A percentile compares a stretch with the other conserved stretches of the same genome.
Conservation (phyloP, 169 alveolate genomes). For the Theileria orientalis region DNA sequence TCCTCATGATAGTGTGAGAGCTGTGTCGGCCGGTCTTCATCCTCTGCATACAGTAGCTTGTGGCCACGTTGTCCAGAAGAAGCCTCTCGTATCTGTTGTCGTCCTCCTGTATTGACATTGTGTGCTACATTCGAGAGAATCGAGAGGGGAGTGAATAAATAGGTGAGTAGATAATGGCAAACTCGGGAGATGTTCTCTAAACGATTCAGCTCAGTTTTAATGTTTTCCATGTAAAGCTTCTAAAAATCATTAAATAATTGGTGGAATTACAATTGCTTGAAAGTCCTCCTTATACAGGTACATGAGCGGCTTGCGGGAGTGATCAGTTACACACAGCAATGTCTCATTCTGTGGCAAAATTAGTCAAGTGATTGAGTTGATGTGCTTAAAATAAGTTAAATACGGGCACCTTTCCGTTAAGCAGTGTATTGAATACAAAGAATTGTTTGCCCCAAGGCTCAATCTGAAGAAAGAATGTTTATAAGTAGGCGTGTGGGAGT, state of each 20-base stretch:
- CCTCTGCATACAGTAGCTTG: slow-evolving; percentile 68
- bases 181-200: slow-evolving; percentile 3
- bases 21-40: slow-evolving; percentile 74
- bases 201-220: slow-evolving; percentile 44
- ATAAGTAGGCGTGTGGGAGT: background rate
- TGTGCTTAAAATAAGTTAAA: no score
- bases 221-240: slow-evolving; percentile 25
- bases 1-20: slow-evolving; percentile 69
- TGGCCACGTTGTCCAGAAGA: slow-evolving; percentile 23
- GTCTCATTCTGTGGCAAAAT: slow-evolving; percentile 45
- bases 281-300: slow-evolving; percentile 69
- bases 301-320: slow-evolving; percentile 71
- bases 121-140: background rate
- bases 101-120: slow-evolving; percentile 15
- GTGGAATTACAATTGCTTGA: slow-evolving; percentile 40
- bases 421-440: slow-evolving; percentile 58
- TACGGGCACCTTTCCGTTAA: slow-evolving; percentile 33
- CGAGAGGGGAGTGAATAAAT: background rate
- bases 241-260: slow-evolving; percentile 3
- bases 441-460: slow-evolving; percentile 72
- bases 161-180: background rate
- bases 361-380: background rate
- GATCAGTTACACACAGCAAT: slow-evolving; percentile 70
- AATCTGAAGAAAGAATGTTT: slow-evolving; percentile 39
- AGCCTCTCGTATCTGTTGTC: slow-evolving; percentile 44